A percentile compares a stretch with the other conserved stretches of the same genome.
Conservation (phyloP, 116 monocot species). For the Phalaenopsis hybrid region DNA sequence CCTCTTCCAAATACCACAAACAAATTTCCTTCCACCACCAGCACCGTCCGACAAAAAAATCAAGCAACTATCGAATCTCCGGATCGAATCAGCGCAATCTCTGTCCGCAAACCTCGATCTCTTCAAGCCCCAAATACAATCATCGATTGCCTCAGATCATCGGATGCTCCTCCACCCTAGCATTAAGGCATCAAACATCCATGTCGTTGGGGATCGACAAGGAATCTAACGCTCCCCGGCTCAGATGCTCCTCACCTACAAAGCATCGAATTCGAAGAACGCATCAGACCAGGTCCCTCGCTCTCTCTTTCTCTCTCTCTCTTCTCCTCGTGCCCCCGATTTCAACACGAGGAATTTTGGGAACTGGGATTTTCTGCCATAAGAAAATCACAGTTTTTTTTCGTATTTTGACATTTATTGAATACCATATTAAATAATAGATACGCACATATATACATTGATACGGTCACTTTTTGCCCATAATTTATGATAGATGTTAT, state of each 20-base stretch:
- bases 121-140: neutral
- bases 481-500: no score
- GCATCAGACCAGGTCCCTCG: neutral
- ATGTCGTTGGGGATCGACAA: neutral
- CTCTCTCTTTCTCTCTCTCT: neutral
- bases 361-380: no score
- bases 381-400: no score
- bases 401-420: no score
- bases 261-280: conserved; percentile 9
- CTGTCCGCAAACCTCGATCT: no score
- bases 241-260: conserved; percentile 2
- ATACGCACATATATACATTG: no score
- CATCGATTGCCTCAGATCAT: conserved; percentile 3
- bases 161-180: neutral
- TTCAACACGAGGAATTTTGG: no score
- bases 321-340: neutral
- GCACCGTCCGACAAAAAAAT: neutral
- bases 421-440: no score
- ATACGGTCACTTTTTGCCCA: no score
- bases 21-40: neutral
- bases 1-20: neutral
- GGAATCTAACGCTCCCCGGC: conserved; percentile 7
- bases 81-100: no score
- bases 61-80: neutral
- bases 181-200: conserved; percentile 7